These are phyloP conservation scores for Canna indica DNA, from an alignment of 176 grass and related monocot genomes.

Conservation along the genomic window DNA sequence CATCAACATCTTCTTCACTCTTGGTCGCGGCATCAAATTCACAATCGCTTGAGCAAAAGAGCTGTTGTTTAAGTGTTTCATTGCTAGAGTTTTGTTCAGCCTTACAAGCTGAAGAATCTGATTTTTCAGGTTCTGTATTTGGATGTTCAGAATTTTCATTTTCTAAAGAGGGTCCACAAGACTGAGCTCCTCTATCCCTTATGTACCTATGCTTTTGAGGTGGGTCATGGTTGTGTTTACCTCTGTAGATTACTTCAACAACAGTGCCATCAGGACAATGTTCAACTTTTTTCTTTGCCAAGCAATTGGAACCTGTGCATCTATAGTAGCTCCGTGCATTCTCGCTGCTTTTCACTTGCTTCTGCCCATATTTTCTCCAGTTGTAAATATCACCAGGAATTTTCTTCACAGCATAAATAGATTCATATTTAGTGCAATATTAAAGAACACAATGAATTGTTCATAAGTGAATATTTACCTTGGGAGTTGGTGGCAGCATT, in stretches of 20 bases:
- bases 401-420: slow-evolving; percentile 31
- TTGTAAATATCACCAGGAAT: slow-evolving; percentile 69
- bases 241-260: slow-evolving; percentile 81
- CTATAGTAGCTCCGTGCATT: slow-evolving; percentile 94
- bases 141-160: slow-evolving; percentile 43
- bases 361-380: slow-evolving; percentile 99
- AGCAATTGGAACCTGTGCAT: slow-evolving; percentile 75
- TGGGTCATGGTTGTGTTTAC: slow-evolving; percentile 76
- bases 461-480: slow-evolving; percentile 22
- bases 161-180: slow-evolving; percentile 32
- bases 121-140: slow-evolving; percentile 51
- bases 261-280: slow-evolving; percentile 60
- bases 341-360: slow-evolving; percentile 99
- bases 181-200: slow-evolving; percentile 52
- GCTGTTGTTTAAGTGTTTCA: slow-evolving; percentile 60
- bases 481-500: slow-evolving; percentile 22
- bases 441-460: slow-evolving; percentile 11
- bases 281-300: slow-evolving; percentile 93
- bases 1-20: slow-evolving; percentile 16
- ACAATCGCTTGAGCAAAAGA: slow-evolving; percentile 97
- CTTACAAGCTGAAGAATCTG: slow-evolving; percentile 33
- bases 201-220: slow-evolving; percentile 73
- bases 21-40: slow-evolving; percentile 36
- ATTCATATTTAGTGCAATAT: slow-evolving; percentile 30
- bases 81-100: slow-evolving; percentile 28